Evolutionary conservation across 441 rosid species (phyloP).

Genomic region (Populus trichocarpa): DNA sequence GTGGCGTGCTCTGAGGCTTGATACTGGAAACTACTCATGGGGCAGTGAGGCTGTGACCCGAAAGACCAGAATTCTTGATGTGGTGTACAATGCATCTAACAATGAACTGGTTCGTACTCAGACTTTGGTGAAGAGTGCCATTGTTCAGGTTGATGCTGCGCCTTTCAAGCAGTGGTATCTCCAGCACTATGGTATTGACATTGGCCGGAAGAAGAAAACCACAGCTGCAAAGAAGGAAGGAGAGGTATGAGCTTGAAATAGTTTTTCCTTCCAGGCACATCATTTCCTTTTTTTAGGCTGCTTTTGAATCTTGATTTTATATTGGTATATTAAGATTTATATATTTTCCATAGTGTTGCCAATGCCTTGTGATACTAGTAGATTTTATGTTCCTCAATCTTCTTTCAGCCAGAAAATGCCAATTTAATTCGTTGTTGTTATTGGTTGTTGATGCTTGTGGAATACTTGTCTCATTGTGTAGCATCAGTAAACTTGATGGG

Average conservation of each 20-base stretch:
- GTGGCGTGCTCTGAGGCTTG: slow-evolving; percentile 65
- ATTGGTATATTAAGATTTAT: too few relatives aligned
- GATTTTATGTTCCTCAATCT: too few relatives aligned
- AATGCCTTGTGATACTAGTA: too few relatives aligned
- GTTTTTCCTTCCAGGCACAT: too few relatives aligned
- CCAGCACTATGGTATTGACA: slow-evolving; percentile 61
- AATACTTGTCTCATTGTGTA: too few relatives aligned
- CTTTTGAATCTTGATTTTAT: too few relatives aligned
- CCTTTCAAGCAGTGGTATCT: slow-evolving; percentile 69
- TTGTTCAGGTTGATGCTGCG: slow-evolving; percentile 59
- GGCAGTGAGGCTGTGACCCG: slow-evolving; percentile 65
- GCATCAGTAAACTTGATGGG: too few relatives aligned
- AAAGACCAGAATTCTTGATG: slow-evolving; percentile 58
- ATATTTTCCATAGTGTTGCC: too few relatives aligned
- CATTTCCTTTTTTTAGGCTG: too few relatives aligned
- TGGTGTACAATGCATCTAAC: slow-evolving; percentile 66
- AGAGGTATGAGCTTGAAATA: slow-evolving; percentile 25
- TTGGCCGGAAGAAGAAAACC: slow-evolving; percentile 62
- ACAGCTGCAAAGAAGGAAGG: slow-evolving; percentile 43
- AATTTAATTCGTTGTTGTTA: too few relatives aligned
- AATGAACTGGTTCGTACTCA: slow-evolving; percentile 66
- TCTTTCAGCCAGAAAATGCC: too few relatives aligned
- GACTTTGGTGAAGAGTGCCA: slow-evolving; percentile 58
- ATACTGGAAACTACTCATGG: slow-evolving; percentile 61
- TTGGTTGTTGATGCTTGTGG: too few relatives aligned